Conservation (phyloP, 495 filamentous ascomycete species). For the Clavariopsis aquatica region DNA sequence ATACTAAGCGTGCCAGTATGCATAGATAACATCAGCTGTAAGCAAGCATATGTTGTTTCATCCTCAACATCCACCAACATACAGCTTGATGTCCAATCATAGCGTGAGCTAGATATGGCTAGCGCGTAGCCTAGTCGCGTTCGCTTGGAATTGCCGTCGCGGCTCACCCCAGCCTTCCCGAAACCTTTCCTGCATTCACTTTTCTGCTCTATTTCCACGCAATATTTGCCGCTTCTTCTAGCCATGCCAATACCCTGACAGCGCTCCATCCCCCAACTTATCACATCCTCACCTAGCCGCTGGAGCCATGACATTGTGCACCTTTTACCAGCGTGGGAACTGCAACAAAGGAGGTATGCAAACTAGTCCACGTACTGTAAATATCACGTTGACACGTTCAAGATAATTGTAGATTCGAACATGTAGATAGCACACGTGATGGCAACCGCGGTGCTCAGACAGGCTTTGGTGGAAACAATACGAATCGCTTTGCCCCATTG, state of each 20-base stretch:
- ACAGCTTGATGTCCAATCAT: not conserved
- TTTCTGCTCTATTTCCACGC: too few relatives aligned
- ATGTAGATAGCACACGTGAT: slow-evolving; percentile 50
- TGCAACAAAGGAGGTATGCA: slow-evolving; percentile 64
- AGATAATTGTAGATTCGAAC: slow-evolving; percentile 60
- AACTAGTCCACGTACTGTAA: not conserved
- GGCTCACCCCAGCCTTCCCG: not conserved
- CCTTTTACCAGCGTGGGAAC: slow-evolving; percentile 68
- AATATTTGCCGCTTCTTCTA: not conserved
- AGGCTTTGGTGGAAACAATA: slow-evolving; percentile 43
- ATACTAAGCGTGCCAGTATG: not conserved
- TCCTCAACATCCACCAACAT: not conserved
- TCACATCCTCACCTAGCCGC: not conserved
- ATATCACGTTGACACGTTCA: not conserved
- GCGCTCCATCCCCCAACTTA: not conserved
- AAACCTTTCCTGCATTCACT: slow-evolving; percentile 1
- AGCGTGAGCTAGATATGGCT: not conserved
- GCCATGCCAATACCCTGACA: not conserved
- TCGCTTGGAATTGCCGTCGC: not conserved
- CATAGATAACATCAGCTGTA: not conserved
- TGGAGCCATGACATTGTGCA: slow-evolving; percentile 56
- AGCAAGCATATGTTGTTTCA: not conserved
- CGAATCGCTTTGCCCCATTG: not conserved
- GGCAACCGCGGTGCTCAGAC: slow-evolving; percentile 49
- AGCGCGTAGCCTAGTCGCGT: not conserved